Conservation (phyloP, 352 stramenopile genomes). For the Phytophthora kernoviae region DNA sequence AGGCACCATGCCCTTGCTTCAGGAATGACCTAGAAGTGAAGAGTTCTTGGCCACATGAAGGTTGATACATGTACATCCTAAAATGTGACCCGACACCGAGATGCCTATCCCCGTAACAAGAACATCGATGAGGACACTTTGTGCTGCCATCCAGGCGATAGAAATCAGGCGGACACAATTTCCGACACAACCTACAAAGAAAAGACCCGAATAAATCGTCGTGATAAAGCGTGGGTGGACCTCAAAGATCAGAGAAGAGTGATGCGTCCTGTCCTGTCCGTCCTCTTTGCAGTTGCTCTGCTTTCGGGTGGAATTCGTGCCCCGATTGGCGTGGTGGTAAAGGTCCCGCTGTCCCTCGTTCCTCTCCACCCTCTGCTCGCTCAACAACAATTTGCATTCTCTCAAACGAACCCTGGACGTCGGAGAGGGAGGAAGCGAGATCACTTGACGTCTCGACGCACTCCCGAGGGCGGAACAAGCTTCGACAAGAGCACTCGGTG, state of each 20-base stretch:
- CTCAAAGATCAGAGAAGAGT: conserved; percentile 18
- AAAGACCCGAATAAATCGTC: conserved; percentile 17
- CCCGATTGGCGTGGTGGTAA: conserved; percentile 14
- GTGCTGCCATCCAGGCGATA: background rate
- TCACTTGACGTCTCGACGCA: conserved; percentile 16
- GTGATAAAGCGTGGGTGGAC: conserved; percentile 30
- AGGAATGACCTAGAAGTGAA: conserved; percentile 4
- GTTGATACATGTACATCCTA: background rate
- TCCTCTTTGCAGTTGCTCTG: conserved; percentile 38
- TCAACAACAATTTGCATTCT: conserved; percentile 34
- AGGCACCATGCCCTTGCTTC: background rate
- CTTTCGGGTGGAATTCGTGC: conserved; percentile 9
- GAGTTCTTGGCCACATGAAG: background rate
- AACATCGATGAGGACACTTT: background rate
- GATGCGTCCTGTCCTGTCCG: conserved; percentile 21
- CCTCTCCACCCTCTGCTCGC: conserved; percentile 22
- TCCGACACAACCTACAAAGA: conserved; percentile 24
- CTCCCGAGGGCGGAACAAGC: conserved; percentile 6
- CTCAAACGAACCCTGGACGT: conserved; percentile 2
- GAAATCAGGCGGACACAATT: conserved; percentile 1
- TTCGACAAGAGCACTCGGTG: conserved; percentile 12
- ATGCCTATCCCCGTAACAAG: background rate
- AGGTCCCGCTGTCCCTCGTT: conserved; percentile 8
- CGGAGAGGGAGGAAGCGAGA: conserved; percentile 3
- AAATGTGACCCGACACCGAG: conserved; percentile 14